Evolutionary conservation across 31 red algal genomes (phyloP).

Genomic region (Odonthalia washingtoniensis): DNA sequence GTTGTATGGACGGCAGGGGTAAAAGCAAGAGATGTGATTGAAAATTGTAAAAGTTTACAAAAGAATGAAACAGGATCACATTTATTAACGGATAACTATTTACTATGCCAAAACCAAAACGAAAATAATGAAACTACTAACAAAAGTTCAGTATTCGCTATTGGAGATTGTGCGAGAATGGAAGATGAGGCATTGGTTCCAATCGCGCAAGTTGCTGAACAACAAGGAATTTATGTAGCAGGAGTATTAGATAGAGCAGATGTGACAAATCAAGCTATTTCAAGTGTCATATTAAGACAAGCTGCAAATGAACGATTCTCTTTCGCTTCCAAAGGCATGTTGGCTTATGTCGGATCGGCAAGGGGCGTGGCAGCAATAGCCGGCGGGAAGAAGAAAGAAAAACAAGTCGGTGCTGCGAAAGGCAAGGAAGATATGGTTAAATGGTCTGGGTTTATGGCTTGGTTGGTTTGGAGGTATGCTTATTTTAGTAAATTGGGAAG

Average conservation of each 20-base stretch:
- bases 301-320: neutral
- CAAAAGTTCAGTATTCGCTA: neutral
- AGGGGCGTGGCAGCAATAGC: neutral
- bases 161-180: neutral
- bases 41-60: neutral
- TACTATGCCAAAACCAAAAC: neutral
- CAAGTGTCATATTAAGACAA: neutral
- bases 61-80: neutral
- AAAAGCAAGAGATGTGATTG: neutral
- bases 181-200: neutral
- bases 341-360: neutral
- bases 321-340: neutral
- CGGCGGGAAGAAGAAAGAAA: neutral
- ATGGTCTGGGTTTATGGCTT: neutral
- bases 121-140: no score
- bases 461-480: neutral
- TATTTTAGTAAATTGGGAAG: constrained; percentile 8
- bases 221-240: neutral
- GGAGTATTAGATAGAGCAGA: neutral
- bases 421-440: neutral
- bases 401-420: neutral
- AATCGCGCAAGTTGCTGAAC: neutral
- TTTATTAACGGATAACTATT: neutral
- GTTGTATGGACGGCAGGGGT: neutral
- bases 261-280: neutral